A percentile compares a stretch with the other conserved stretches of the same genome.
Evolutionary conservation across 1,284 basidiomycete genomes (phyloP).

Genomic region (Cutaneotrichosporon cavernicola): DNA sequence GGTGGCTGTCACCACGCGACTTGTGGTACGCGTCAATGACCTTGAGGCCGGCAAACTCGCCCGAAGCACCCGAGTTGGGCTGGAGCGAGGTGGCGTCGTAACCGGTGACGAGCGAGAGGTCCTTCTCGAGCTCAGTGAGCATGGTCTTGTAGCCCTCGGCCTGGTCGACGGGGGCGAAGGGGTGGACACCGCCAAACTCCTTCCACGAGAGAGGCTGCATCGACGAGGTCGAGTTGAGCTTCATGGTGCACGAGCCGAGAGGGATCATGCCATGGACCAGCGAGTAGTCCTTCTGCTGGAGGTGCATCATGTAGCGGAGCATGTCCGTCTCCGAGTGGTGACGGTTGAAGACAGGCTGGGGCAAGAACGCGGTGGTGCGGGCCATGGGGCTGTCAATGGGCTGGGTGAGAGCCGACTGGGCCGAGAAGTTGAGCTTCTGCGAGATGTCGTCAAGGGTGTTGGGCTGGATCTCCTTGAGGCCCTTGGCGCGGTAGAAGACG

Average conservation of each 20-base stretch:
- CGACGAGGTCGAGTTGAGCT: constrained; percentile 92
- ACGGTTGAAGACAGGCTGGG: constrained; percentile 87
- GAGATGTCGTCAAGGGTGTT: constrained; percentile 51
- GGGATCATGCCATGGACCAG: constrained; percentile 97
- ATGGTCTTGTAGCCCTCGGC: constrained; percentile 81
- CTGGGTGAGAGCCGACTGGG: constrained; percentile 37
- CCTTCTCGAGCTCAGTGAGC: constrained; percentile 85
- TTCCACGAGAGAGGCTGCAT: constrained; percentile 96
- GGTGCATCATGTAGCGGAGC: constrained; percentile 90
- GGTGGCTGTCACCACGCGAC: constrained; percentile 77
- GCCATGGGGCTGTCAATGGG: constrained; percentile 59
- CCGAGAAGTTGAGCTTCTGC: constrained; percentile 36
- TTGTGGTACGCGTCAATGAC: constrained; percentile 94
- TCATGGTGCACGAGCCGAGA: constrained; percentile 94
- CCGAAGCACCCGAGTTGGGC: constrained; percentile 94
- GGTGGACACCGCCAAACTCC: constrained; percentile 85
- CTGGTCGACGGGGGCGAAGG: constrained; percentile 87
- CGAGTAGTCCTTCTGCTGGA: constrained; percentile 91
- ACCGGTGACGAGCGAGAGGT: constrained; percentile 91
- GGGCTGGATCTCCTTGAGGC: constrained; percentile 47
- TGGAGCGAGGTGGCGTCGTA: constrained; percentile 93
- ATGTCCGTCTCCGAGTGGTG: constrained; percentile 98
- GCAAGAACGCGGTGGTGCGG: constrained; percentile 74
- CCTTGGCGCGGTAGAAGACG: constrained; percentile 64
- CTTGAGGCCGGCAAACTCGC: constrained; percentile 90